Conservation (phyloP, 176 grass and related monocot species). For the Thinopyrum elongatum region DNA sequence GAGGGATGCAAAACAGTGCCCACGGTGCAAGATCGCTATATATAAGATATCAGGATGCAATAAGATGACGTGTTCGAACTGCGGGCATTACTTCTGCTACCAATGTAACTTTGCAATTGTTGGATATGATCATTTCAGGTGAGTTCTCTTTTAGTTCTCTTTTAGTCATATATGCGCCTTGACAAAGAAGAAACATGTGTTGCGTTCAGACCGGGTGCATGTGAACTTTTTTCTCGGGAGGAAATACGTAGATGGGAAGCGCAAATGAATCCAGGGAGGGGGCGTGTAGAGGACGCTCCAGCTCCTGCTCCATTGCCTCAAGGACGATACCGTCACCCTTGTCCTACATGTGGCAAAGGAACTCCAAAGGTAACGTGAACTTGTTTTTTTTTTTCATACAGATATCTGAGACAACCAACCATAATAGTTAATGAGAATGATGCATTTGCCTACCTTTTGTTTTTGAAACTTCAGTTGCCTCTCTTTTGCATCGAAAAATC, state of each 20-base stretch:
- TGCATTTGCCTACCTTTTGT: not conserved
- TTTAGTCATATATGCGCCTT: not conserved
- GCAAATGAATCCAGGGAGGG: slow-evolving; percentile 52
- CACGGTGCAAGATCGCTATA: slow-evolving; percentile 73
- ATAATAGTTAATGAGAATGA: not conserved
- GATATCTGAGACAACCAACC: not conserved
- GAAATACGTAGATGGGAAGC: slow-evolving; percentile 66
- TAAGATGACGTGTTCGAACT: slow-evolving; percentile 71
- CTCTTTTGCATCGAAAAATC: not conserved
- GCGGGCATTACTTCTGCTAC: slow-evolving; percentile 66
- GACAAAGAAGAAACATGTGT: slow-evolving; percentile 8
- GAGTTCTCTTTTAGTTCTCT: slow-evolving; percentile 25
- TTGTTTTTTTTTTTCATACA: not conserved
- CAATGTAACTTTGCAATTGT: slow-evolving; percentile 65
- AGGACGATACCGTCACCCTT: slow-evolving; percentile 40
- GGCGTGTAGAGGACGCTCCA: slow-evolving; percentile 26
- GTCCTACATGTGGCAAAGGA: slow-evolving; percentile 58
- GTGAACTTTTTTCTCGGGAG: slow-evolving; percentile 53
- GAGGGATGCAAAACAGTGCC: slow-evolving; percentile 71
- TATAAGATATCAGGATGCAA: slow-evolving; percentile 77
- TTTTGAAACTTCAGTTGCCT: not conserved
- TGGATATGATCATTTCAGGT: slow-evolving; percentile 86
- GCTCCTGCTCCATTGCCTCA: not conserved
- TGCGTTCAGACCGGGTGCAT: slow-evolving; percentile 38
- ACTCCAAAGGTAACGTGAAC: slow-evolving; percentile 48